These are phyloP conservation scores for Phytophthora melonis DNA, from an alignment of 352 stramenopile species.

Conservation along the genomic window DNA sequence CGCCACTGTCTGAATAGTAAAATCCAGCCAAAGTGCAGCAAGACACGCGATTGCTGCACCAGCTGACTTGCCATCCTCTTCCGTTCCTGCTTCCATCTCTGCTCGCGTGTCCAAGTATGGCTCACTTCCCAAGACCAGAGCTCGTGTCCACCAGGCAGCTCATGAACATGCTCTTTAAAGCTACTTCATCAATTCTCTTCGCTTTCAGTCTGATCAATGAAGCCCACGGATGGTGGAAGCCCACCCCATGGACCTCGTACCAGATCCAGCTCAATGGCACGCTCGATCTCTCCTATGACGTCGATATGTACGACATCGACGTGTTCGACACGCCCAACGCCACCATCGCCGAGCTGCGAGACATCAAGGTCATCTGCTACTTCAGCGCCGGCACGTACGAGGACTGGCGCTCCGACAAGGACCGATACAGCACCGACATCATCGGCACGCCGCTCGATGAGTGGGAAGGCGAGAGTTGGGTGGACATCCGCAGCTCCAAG, in stretches of 20 bases:
- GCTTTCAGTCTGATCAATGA: neutral
- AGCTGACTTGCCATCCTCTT: too few relatives aligned
- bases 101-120: too few relatives aligned
- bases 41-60: too few relatives aligned
- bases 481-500: constrained; percentile 46
- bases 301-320: constrained; percentile 51
- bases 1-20: too few relatives aligned
- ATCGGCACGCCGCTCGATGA: constrained; percentile 40
- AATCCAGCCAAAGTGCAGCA: too few relatives aligned
- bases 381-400: constrained; percentile 66
- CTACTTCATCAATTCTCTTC: too few relatives aligned
- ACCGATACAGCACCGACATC: constrained; percentile 45
- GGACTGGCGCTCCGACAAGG: constrained; percentile 57
- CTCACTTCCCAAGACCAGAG: too few relatives aligned
- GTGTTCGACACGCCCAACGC: constrained; percentile 45
- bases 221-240: constrained; percentile 42
- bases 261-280: constrained; percentile 49
- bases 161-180: too few relatives aligned
- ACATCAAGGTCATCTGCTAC: constrained; percentile 64
- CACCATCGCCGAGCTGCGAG: constrained; percentile 39
- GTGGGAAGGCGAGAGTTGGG: constrained; percentile 52
- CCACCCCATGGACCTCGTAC: constrained; percentile 48
- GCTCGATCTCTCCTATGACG: constrained; percentile 42
- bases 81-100: too few relatives aligned
- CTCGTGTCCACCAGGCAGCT: too few relatives aligned